phyloP scores from a whole-genome alignment of 306 rosid genomes.

The Vigna hirtella region DNA sequence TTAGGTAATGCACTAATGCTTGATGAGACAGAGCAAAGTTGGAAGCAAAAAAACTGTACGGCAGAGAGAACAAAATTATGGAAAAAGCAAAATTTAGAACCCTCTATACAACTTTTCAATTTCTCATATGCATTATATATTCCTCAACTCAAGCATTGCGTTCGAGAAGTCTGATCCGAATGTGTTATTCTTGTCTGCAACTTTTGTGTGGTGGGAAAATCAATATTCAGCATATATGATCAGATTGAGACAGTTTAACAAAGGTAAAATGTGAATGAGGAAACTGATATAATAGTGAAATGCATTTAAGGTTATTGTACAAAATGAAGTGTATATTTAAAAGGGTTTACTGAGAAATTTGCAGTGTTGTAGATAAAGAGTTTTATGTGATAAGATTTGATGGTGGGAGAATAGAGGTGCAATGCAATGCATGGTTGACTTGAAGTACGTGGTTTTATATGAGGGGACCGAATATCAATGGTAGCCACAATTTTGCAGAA shows the following conservation, averaged over 20 bases:
- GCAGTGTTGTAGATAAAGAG: not conserved
- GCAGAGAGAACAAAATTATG: not conserved
- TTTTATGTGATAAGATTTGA: not conserved
- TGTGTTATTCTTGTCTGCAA: not conserved
- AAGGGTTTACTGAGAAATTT: too few species aligned
- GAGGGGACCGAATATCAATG: slow-evolving; percentile 23
- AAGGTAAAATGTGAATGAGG: not conserved
- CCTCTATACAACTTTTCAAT: not conserved
- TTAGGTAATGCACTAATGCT: slow-evolving; percentile 35
- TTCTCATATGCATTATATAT: not conserved
- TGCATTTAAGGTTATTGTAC: not conserved
- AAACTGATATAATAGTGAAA: too few species aligned
- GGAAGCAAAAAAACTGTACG: slow-evolving; percentile 11
- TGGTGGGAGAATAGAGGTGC: not conserved
- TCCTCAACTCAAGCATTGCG: not conserved
- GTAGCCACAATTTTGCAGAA: not conserved
- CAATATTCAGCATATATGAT: not conserved
- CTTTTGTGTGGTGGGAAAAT: not conserved
- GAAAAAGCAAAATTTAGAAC: slow-evolving; percentile 8
- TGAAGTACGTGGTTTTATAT: not conserved
- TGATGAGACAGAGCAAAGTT: not conserved
- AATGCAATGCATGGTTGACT: slow-evolving; percentile 2
- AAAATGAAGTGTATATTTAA: too few species aligned
- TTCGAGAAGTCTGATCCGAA: slow-evolving; percentile 9
- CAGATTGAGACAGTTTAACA: not conserved